Base-by-base conservation (phyloP, 805 yeast genomes). In the Nakazawaea pomicola region DNA sequence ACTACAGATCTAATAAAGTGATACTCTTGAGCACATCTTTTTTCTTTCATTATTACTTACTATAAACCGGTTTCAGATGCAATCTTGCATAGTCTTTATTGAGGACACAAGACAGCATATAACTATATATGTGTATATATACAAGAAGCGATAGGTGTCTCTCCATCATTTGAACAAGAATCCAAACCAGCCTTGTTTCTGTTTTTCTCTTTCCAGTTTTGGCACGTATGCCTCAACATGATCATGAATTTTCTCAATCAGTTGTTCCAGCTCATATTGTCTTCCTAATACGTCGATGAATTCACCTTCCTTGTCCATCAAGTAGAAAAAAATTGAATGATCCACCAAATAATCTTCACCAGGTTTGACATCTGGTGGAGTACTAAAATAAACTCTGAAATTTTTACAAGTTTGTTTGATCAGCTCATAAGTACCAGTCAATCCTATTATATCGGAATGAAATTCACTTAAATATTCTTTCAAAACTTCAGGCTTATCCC, bases 261-360 rank as follows among this genome's bases (percentile, higher is more conserved):
- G 96, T 46, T 81, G 80, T 16, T 69, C 72, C 19, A 89, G 90
- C 43, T 81, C 86, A 51, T 81, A 86, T 55, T 91, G 91, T 61
- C 95, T 80, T 41, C 99, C 99, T 50, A 91, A 69, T 6, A 93
- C 98, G 59, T 91, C 96, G 36, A 91, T 84, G 56, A 88, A 93
- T 56, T 87, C 79, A 36, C 98, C 99, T 58, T 93, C 96, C n/a
- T 96, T 90, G 59, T 93, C 98, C 97, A 93, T 91, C 53, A 93
- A 68, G 57, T 93, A 93, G 65, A 91, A 91, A 76, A 93, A 93
- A 45, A 93, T 89, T 3, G 98, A 91, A 63, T 93, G 99, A 58
- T 93, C 99, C 24, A 93, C 99, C 46, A 93, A 70, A 58, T 93
- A 93, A 53, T 93, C 96, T 62, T 93, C 95, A 15, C 97, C 98